A percentile compares a stretch with the other conserved stretches of the same genome.
phyloP scores from a whole-genome alignment of 768 basidiomycete species.

The Rhizopogon vesiculosus region DNA sequence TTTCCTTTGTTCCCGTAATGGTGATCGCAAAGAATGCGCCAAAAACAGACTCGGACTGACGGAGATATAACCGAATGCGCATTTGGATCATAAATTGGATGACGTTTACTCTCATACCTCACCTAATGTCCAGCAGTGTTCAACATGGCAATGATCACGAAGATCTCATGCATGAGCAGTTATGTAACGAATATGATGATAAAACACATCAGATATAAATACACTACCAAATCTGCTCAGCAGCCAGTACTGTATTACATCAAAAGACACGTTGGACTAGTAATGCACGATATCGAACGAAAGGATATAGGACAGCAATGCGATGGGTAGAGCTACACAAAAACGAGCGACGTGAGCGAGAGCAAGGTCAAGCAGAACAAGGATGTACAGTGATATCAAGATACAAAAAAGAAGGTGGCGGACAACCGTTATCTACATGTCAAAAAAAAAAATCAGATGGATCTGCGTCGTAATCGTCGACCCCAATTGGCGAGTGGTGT shows the following conservation, averaged over 20 bases:
- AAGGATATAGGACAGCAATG: neutral
- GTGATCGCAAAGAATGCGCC: neutral
- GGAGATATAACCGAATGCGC: neutral
- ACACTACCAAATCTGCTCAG: neutral
- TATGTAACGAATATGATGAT: neutral
- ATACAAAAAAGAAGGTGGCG: conserved; percentile 1
- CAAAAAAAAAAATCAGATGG: conserved; percentile 8
- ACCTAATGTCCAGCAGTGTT: neutral
- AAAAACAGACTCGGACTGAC: neutral
- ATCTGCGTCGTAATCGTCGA: conserved; percentile 28
- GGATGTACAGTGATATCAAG: neutral
- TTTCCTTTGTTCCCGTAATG: neutral
- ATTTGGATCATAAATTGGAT: too few species aligned
- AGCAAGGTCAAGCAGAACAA: neutral
- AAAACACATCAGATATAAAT: neutral
- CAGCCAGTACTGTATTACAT: neutral
- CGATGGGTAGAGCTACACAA: conserved; percentile 2
- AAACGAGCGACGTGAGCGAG: neutral
- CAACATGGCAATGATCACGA: neutral
- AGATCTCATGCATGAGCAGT: neutral
- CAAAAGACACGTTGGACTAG: neutral
- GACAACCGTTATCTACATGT: neutral
- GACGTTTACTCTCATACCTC: neutral
- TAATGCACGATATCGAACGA: neutral
- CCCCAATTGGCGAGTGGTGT: conserved; percentile 21